A percentile compares a stretch with the other conserved stretches of the same genome.
phyloP scores from a whole-genome alignment of 129 eudicot species.

The Centaurea solstitialis region DNA sequence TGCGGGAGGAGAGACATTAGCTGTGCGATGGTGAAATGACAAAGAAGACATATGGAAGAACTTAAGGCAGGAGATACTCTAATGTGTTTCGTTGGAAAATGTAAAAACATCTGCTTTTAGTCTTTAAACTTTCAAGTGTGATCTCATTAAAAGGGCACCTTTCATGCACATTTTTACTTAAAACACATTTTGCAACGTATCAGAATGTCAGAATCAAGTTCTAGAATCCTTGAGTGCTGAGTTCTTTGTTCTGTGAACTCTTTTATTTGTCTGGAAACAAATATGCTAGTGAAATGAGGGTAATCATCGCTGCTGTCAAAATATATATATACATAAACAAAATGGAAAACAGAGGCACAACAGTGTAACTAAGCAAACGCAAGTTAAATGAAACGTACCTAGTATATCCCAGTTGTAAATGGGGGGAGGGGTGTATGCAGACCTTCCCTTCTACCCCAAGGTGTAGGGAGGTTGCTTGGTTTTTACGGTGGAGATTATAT shows the following conservation, averaged over 20 bases:
- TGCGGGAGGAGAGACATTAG: neutral
- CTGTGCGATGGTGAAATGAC: neutral
- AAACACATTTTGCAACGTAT: neutral
- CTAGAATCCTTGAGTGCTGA: neutral
- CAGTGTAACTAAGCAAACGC: neutral
- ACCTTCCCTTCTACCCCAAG: neutral
- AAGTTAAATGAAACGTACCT: too few species aligned
- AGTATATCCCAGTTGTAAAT: too few species aligned
- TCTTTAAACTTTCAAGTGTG: neutral
- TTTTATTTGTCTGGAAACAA: slow-evolving; percentile 6
- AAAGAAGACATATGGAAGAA: neutral
- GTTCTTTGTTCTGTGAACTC: neutral
- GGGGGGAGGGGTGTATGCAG: too few species aligned
- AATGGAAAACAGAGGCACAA: slow-evolving; percentile 10
- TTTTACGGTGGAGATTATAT: neutral
- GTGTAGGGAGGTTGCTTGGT: neutral
- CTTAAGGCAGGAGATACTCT: neutral
- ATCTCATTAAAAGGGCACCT: neutral
- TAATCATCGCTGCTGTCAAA: neutral
- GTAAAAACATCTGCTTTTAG: too few species aligned
- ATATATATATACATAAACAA: neutral
- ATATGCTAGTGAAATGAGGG: neutral
- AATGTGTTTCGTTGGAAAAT: too few species aligned
- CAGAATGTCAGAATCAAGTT: neutral
- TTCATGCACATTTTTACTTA: neutral